These are phyloP conservation scores for Solanum lycopersicoides DNA, from an alignment of 257 asterid species.

Conservation along the genomic window DNA sequence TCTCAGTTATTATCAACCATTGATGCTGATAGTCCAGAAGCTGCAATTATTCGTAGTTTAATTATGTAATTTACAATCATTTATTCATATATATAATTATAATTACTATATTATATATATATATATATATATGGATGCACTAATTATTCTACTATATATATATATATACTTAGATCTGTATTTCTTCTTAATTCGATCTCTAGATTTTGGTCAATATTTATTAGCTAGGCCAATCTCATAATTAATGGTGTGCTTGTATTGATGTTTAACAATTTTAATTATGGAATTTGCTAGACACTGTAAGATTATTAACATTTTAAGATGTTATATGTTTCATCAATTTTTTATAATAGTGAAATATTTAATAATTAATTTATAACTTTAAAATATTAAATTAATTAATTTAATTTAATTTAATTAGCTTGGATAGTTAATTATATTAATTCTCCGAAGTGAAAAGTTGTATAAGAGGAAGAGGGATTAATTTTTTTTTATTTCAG, in stretches of 20 bases:
- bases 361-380: too few relatives aligned
- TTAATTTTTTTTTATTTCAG: not conserved
- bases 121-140: not conserved
- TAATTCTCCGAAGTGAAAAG: too few relatives aligned
- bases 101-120: not conserved
- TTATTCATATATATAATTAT: not conserved
- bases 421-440: too few relatives aligned
- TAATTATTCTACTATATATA: not conserved
- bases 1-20: slow-evolving; percentile 69
- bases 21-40: slow-evolving; percentile 84
- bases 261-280: not conserved
- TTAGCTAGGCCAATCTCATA: not conserved
- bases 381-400: too few relatives aligned
- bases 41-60: slow-evolving; percentile 85
- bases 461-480: not conserved
- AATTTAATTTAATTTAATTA: too few relatives aligned
- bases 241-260: not conserved
- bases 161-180: not conserved
- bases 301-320: not conserved
- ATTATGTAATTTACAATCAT: slow-evolving; percentile 6
- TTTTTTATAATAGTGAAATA: too few relatives aligned
- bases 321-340: not conserved
- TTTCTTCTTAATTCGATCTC: not conserved
- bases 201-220: not conserved
- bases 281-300: not conserved